Conservation (phyloP, 176 grass and related monocot species). For the Coix lacrymajobi region DNA sequence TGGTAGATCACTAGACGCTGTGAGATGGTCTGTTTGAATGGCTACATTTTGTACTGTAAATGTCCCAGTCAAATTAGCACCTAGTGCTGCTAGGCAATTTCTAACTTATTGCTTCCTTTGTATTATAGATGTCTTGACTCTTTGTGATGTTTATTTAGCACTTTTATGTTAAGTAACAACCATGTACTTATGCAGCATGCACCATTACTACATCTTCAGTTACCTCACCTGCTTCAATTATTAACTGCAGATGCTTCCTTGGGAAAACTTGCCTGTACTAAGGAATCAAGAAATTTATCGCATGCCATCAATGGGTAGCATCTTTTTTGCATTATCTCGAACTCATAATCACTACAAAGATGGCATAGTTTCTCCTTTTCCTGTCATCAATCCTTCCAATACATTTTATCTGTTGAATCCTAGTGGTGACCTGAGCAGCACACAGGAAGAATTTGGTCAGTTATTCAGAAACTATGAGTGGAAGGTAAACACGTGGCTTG, state of each 20-base stretch:
- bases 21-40: neutral
- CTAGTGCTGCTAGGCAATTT: neutral
- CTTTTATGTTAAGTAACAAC: neutral
- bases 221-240: conserved; percentile 19
- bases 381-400: conserved; percentile 60
- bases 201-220: conserved; percentile 3
- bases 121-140: too few species aligned
- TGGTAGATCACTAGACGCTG: neutral
- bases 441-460: conserved; percentile 54
- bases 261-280: conserved; percentile 75
- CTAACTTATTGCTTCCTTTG: neutral
- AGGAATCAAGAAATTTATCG: conserved; percentile 87
- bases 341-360: conserved; percentile 29
- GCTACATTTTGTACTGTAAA: neutral
- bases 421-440: conserved; percentile 58
- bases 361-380: conserved; percentile 40
- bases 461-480: conserved; percentile 61
- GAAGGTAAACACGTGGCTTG: conserved; percentile 50
- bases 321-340: conserved; percentile 49
- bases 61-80: neutral
- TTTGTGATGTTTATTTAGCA: conserved; percentile 6
- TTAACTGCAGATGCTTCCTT: conserved; percentile 85
- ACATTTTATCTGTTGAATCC: conserved; percentile 82
- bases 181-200: neutral
- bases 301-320: conserved; percentile 68